Conservation (phyloP, 2,329 filamentous ascomycete species). For the Botryotinia narcissicola region DNA sequence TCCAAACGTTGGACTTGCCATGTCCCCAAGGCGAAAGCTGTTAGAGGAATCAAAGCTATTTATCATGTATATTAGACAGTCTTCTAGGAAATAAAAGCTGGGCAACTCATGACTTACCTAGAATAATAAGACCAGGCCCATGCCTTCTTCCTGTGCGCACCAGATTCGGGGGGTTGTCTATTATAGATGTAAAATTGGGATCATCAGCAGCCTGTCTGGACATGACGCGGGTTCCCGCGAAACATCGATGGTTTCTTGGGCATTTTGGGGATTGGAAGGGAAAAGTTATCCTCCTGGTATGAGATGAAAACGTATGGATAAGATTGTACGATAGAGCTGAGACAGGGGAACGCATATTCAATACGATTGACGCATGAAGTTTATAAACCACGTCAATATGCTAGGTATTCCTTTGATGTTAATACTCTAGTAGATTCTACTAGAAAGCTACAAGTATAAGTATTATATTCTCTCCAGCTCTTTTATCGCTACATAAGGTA, state of each 20-base stretch:
- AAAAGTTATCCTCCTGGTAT: constrained; percentile 9
- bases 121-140: constrained; percentile 75
- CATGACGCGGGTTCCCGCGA: constrained; percentile 27
- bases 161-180: constrained; percentile 80
- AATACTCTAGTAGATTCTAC: background rate
- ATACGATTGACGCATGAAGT: background rate
- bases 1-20: constrained; percentile 93
- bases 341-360: constrained; percentile 13
- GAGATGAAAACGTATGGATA: background rate
- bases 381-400: background rate
- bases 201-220: constrained; percentile 56
- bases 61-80: constrained; percentile 7
- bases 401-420: background rate
- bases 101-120: constrained; percentile 50
- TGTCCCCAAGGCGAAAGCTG: constrained; percentile 83
- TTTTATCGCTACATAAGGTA: background rate
- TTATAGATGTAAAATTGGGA: constrained; percentile 76
- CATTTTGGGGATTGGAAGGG: constrained; percentile 21
- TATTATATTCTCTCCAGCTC: background rate
- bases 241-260: constrained; percentile 33
- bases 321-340: constrained; percentile 2
- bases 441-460: background rate
- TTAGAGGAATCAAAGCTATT: constrained; percentile 72
- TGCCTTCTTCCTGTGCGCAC: constrained; percentile 73
- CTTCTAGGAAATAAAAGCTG: background rate